A percentile compares a stretch with the other conserved stretches of the same genome.
Conservation (phyloP, 2,329 filamentous ascomycete species). For the Cercospora brassicicola region DNA sequence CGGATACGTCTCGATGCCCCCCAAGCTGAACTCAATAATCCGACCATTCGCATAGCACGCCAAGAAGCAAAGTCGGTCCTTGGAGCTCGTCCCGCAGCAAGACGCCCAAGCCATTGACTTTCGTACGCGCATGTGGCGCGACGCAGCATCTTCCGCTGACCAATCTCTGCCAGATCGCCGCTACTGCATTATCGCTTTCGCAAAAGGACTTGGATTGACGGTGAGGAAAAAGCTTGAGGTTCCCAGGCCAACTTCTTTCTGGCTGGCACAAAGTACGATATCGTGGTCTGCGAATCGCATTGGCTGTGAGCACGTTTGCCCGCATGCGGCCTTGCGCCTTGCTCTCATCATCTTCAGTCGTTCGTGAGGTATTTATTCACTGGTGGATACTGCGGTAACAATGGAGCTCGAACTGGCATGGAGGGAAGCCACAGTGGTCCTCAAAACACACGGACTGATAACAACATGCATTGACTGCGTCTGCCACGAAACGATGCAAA, state of each 20-base stretch:
- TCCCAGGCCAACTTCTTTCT: neutral
- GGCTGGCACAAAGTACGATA: neutral
- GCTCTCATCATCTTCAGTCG: neutral
- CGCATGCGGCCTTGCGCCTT: too few species aligned
- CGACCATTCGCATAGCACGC: neutral
- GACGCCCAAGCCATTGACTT: neutral
- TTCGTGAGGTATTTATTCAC: neutral
- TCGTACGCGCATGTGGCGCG: neutral
- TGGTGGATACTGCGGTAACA: neutral
- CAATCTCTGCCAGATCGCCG: neutral
- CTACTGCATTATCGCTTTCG: neutral
- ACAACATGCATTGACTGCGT: neutral
- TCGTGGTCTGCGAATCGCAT: neutral
- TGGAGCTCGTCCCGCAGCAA: neutral
- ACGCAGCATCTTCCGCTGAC: neutral
- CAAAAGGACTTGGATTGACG: neutral
- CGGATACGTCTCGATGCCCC: neutral
- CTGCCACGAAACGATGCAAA: neutral
- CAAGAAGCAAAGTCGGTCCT: neutral
- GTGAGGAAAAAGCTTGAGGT: neutral
- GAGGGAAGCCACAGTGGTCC: neutral
- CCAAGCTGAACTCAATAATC: neutral
- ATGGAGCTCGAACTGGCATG: neutral
- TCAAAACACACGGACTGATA: neutral
- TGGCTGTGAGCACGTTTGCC: neutral